phyloP scores from a whole-genome alignment of 495 filamentous ascomycete species.

The Talaromyces stipitatus region DNA sequence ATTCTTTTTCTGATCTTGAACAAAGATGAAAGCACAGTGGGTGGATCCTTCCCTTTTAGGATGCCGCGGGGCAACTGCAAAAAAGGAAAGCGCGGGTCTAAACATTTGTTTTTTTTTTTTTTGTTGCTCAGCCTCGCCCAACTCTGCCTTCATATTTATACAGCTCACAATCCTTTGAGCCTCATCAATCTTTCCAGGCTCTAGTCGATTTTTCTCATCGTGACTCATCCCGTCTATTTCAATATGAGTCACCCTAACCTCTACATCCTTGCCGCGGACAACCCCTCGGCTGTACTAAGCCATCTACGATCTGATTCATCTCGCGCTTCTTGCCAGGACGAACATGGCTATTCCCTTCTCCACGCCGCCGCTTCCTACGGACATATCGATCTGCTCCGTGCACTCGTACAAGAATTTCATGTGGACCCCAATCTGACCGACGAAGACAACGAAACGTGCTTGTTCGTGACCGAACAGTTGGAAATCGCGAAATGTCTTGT shows the following conservation, averaged over 20 bases:
- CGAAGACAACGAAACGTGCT: slow-evolving; percentile 83
- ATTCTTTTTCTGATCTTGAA: background rate
- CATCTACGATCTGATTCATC: slow-evolving; percentile 60
- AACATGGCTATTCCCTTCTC: slow-evolving; percentile 82
- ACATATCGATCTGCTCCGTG: slow-evolving; percentile 69
- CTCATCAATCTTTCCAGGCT: background rate
- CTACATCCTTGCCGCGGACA: slow-evolving; percentile 73
- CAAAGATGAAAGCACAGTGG: background rate
- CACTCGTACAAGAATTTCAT: slow-evolving; percentile 67
- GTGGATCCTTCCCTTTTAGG: slow-evolving; percentile 5
- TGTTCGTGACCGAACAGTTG: slow-evolving; percentile 76
- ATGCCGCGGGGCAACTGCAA: slow-evolving; percentile 1
- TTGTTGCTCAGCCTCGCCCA: background rate
- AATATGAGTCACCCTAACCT: slow-evolving; percentile 55
- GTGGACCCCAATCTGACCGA: slow-evolving; percentile 75
- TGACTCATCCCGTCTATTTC: background rate
- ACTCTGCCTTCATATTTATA: background rate
- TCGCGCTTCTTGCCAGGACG: slow-evolving; percentile 63
- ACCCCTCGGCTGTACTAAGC: slow-evolving; percentile 53
- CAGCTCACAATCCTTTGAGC: background rate
- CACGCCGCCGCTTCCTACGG: slow-evolving; percentile 91
- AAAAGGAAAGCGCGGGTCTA: background rate
- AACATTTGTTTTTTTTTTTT: slow-evolving; percentile 9
- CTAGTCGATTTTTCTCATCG: slow-evolving; percentile 2
- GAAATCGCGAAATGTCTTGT: slow-evolving; percentile 69